These are phyloP conservation scores for Musa beccarii DNA, from an alignment of 176 grass and related monocot species.

Conservation along the genomic window DNA sequence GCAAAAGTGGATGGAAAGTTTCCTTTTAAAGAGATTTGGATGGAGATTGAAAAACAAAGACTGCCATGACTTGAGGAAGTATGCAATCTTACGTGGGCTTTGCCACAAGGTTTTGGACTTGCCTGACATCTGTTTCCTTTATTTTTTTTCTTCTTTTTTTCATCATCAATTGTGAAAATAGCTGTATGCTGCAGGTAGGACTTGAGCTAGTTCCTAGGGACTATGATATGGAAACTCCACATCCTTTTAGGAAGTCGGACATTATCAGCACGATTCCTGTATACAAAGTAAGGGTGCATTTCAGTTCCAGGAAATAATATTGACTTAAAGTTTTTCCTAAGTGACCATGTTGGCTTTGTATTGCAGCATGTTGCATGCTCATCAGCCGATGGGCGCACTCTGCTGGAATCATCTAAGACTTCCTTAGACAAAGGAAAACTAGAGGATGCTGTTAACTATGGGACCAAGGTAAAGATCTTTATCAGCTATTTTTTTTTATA, in stretches of 20 bases:
- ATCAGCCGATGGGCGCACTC: slow-evolving; percentile 84
- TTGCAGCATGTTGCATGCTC: slow-evolving; percentile 91
- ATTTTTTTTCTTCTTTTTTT: slow-evolving; percentile 2
- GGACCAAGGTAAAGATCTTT: slow-evolving; percentile 51
- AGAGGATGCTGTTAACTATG: slow-evolving; percentile 93
- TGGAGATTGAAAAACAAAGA: slow-evolving; percentile 78
- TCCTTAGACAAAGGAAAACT: slow-evolving; percentile 97
- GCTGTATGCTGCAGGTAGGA: slow-evolving; percentile 63
- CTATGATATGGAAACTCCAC: slow-evolving; percentile 67
- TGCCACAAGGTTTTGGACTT: slow-evolving; percentile 66
- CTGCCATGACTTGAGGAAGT: slow-evolving; percentile 73
- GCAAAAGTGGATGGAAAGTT: slow-evolving; percentile 75
- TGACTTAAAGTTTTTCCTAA: not conserved
- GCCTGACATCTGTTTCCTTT: not conserved
- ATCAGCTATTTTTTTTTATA: not conserved
- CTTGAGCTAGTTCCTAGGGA: slow-evolving; percentile 91
- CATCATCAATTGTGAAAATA: slow-evolving; percentile 1
- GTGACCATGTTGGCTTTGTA: not conserved
- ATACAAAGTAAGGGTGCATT: slow-evolving; percentile 64
- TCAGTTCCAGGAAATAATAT: slow-evolving; percentile 18
- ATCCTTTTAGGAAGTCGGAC: slow-evolving; percentile 74
- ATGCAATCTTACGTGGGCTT: slow-evolving; percentile 84
- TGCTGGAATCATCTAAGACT: slow-evolving; percentile 97
- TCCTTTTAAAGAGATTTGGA: slow-evolving; percentile 73
- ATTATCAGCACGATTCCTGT: slow-evolving; percentile 87